Percentiles rank a stretch among this genome's conserved stretches.
Evolutionary conservation across 129 eudicot genomes (phyloP).

Genomic region (Helianthus annuus): HanXRQr2.0-SUNRISE NC_035449.2:11666537-11667036

Average conservation of each 20-base stretch:
- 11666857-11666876: constrained; percentile 48
- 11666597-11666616: constrained; percentile 20
- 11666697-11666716: constrained; percentile 7
- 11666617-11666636: constrained; percentile 28
- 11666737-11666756: background rate
- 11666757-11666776: constrained; percentile 1
- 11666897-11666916: constrained; percentile 59
- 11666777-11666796: constrained; percentile 5
- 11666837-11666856: constrained; percentile 38
- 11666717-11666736: background rate
- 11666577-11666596: constrained; percentile 4
- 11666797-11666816: constrained; percentile 6
- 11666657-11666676: constrained; percentile 38
- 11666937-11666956: constrained; percentile 43
- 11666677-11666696: constrained; percentile 33
- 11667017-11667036: constrained; percentile 60
- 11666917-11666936: constrained; percentile 40
- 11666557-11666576: constrained; percentile 15
- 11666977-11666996: constrained; percentile 43
- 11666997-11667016: constrained; percentile 48
- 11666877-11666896: constrained; percentile 95
- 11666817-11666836: constrained; percentile 25
- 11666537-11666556: background rate
- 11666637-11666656: constrained; percentile 37
- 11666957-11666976: constrained; percentile 35